These are phyloP conservation scores for Talaromyces sp. DNA, from an alignment of 2,329 filamentous ascomycete genomes.

Conservation along the genomic window DNA sequence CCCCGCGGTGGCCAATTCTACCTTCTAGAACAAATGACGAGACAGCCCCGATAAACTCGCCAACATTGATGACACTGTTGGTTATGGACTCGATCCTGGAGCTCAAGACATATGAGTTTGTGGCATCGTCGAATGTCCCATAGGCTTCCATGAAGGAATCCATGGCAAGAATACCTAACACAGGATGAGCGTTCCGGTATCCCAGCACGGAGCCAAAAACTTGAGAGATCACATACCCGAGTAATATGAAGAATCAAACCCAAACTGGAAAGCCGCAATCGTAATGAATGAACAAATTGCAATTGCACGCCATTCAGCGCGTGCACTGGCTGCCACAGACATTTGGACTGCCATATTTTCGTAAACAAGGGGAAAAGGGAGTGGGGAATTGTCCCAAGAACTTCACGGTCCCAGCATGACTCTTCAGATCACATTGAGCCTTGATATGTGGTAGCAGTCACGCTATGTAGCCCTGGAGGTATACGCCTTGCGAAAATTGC, in stretches of 20 bases:
- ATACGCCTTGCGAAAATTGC: neutral
- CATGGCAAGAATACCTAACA: constrained; percentile 1
- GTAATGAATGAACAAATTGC: neutral
- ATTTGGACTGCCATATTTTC: neutral
- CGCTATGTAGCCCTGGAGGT: too few species aligned
- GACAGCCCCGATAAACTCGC: neutral
- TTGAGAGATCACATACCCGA: neutral
- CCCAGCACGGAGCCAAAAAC: neutral
- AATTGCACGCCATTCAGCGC: constrained; percentile 3
- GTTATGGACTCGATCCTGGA: neutral
- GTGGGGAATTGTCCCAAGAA: neutral
- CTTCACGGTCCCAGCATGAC: neutral
- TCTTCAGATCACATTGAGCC: too few species aligned
- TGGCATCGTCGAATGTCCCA: neutral
- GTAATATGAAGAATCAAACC: constrained; percentile 1
- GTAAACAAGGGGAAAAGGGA: neutral
- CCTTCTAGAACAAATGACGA: neutral
- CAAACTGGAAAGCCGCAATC: constrained; percentile 2
- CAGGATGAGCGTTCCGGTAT: neutral
- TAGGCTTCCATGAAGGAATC: neutral
- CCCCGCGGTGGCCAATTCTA: neutral
- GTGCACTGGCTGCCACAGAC: neutral
- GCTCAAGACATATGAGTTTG: neutral
- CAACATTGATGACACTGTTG: neutral
- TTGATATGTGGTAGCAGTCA: neutral